Base-by-base conservation (phyloP, 2,329 filamentous ascomycete genomes). In the Dactylellina haptotyla region DNA sequence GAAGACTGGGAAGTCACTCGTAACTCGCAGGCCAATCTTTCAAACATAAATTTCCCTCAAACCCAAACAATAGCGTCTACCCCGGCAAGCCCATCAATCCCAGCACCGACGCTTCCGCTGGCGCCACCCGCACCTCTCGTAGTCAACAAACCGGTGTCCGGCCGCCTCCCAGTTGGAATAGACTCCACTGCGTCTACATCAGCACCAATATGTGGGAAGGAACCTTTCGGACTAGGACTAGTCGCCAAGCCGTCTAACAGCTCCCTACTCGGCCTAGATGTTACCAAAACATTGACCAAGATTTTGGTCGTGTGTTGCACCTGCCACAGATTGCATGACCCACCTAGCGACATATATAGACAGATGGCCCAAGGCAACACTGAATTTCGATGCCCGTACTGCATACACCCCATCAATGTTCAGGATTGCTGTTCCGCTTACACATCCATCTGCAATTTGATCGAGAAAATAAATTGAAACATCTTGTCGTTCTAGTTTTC, bases 401-500 rank as follows among this genome's bases (percentile, higher is more conserved):
- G 69, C 28, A 57, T 73, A 14, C 69, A 73, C 23, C 26, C 34
- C 4, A 73, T 73, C 41, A 65, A 73, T 23, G 46, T 73, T 30
- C 34, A 62, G 28, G 69, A 73, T 14, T 73, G 69, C 32, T 73
- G 69, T 46, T 73, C 69, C 28, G 69, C 69, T 16, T 73, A 73
- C 32, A 73, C 69, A 18, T 73, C 69, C 41, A 73, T 73, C 18
- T 73, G 69, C 69, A 73, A 73, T 51, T 50, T 73, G 5, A 66
- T 73, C 46, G 69, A 73, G 43, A 59, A 61, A 57, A 26, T 73
- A 59, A 65, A 73, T 62, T 59, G 61, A 65, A 50, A 32, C 2
- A 25, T 12, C 12, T 12, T 16, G 8, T 16, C 18, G 14, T 16
- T 41, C 4, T 20, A n/a, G 30, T 4, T 8, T 14, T 25, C 34